phyloP scores from a whole-genome alignment of 2,329 filamentous ascomycete species.

The Cercospora canescens region DNA sequence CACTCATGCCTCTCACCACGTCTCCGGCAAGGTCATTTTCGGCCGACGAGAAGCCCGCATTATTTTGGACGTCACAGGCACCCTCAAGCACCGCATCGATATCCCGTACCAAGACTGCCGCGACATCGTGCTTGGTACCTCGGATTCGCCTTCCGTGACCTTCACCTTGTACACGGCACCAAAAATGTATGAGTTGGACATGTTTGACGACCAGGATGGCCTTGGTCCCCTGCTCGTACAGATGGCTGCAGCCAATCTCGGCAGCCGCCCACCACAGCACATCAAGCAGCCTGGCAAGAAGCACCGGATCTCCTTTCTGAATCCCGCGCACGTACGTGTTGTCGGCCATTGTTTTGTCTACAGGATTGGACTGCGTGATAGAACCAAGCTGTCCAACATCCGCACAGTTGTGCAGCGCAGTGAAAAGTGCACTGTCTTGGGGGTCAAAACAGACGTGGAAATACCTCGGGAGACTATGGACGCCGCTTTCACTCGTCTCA shows the following conservation, averaged over 20 bases:
- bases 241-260: not conserved
- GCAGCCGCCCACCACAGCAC: not conserved
- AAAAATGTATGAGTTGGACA: conserved; percentile 38
- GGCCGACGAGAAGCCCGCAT: conserved; percentile 29
- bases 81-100: conserved; percentile 38
- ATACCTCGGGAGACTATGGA: conserved; percentile 19
- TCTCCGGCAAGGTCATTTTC: conserved; percentile 41
- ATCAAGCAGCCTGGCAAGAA: conserved; percentile 24
- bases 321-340: conserved; percentile 39
- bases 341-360: conserved; percentile 55
- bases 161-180: conserved; percentile 42
- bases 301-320: conserved; percentile 39
- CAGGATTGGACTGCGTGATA: conserved; percentile 33
- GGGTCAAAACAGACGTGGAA: conserved; percentile 24
- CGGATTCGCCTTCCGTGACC: conserved; percentile 36
- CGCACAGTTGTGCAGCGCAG: conserved; percentile 26
- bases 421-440: conserved; percentile 34
- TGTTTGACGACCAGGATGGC: not conserved
- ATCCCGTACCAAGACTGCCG: conserved; percentile 46
- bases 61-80: conserved; percentile 21
- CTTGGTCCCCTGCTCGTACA: not conserved
- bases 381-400: conserved; percentile 28
- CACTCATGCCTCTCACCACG: conserved; percentile 43
- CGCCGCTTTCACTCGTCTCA: conserved; percentile 33
- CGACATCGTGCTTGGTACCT: conserved; percentile 37